A percentile compares a stretch with the other conserved stretches of the same genome.
Evolutionary conservation across 805 yeast species (phyloP).

Genomic region (Maudiozyma turicensis): DNA sequence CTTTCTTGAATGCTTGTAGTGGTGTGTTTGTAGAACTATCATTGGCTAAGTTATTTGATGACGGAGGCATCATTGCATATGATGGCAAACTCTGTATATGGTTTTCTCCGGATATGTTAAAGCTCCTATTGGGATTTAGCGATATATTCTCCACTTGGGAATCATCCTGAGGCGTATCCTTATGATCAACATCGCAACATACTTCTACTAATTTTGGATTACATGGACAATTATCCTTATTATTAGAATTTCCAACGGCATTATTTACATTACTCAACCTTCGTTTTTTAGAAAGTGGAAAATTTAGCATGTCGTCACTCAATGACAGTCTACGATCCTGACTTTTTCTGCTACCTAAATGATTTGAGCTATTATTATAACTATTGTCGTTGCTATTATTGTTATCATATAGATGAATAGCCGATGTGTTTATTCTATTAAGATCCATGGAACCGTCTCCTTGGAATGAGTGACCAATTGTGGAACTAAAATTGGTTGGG

Average conservation of each 20-base stretch:
- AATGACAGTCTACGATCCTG: neutral
- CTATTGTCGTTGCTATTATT: neutral
- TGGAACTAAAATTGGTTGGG: neutral
- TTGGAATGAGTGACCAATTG: too few species aligned
- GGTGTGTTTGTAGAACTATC: neutral
- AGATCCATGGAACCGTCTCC: neutral
- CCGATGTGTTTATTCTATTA: neutral
- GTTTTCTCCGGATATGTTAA: neutral
- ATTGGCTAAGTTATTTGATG: neutral
- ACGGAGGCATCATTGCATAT: neutral
- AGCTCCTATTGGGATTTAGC: neutral
- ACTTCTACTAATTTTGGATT: slow-evolving; percentile 33
- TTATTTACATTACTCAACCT: neutral
- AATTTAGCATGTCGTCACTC: slow-evolving; percentile 10
- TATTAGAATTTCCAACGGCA: neutral
- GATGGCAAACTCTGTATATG: neutral
- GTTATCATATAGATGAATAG: neutral
- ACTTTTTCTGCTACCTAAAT: neutral
- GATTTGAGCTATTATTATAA: neutral
- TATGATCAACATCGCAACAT: slow-evolving; percentile 33
- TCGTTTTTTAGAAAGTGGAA: slow-evolving; percentile 8
- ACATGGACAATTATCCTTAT: slow-evolving; percentile 21
- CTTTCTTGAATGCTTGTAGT: too few species aligned
- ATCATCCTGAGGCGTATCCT: neutral
- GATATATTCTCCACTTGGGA: neutral